Base-by-base conservation (phyloP, 1,139 yeast genomes). In the Lodderomyces oxycetoniae region DNA sequence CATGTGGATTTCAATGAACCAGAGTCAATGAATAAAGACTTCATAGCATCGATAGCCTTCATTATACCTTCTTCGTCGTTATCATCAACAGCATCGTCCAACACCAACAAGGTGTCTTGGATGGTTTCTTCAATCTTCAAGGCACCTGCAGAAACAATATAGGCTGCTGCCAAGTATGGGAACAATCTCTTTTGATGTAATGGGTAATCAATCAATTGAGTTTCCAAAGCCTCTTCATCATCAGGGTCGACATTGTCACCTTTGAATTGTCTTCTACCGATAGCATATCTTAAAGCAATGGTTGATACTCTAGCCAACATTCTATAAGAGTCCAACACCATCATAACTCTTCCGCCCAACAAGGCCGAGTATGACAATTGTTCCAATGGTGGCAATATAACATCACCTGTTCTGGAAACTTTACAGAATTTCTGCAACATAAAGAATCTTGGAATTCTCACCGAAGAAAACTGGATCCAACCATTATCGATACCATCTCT, bases 401-500 rank as follows among this genome's bases (percentile, higher is more conserved):
- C 74, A 5, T 61, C 59, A 40, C 73, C 74, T 8, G 55, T 57
- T 37, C 56, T 47, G 35, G 61, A 51, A 33, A 67, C 74, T 48
- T 62, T 62, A 51, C 70, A 62, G 61, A 61, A 67, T 49, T 63
- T 67, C 53, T 67, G 72, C 52, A 67, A 64, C 74, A 67, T 67
- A 50, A 64, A 65, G 53, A 49, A 63, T 40, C 72, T 53, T 34
- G 74, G 74, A 39, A 67, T 64, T 44, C 67, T 54, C 32, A 67
- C 74, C 46, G 55, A 50, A 34, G 71, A 59, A 50, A 62, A 67
- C 49, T 67, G 74, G 46, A 67, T 67, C 73, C 74, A 67, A 41
- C 74, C 74, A 46, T 67, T 67, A 47, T 67, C 73, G 41, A 67
- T 66, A 40, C 72, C 74, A 37, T 67, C 69, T 52, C 73, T 55